Conservation (phyloP, 495 filamentous ascomycete genomes). For the Talaromyces ruber region DNA sequence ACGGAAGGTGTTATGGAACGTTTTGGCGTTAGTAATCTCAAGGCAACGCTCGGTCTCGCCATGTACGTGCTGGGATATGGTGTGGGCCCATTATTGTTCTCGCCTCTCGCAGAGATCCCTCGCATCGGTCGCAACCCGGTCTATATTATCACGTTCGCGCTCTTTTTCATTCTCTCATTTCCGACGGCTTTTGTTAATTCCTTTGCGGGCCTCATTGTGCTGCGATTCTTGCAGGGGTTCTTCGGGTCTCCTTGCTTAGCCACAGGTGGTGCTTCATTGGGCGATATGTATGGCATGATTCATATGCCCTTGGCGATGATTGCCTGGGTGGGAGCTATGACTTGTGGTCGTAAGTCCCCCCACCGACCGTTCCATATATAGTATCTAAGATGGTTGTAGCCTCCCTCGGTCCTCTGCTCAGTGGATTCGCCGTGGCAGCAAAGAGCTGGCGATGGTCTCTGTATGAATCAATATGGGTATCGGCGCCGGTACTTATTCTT, state of each 20-base stretch:
- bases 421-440: constrained; percentile 52
- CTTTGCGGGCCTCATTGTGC: constrained; percentile 38
- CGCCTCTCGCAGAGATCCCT: constrained; percentile 37
- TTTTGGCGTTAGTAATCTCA: constrained; percentile 30
- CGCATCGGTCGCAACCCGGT: constrained; percentile 34
- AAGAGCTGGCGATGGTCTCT: constrained; percentile 45
- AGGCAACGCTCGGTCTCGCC: constrained; percentile 39
- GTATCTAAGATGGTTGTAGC: constrained; percentile 34
- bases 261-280: constrained; percentile 45
- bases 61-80: constrained; percentile 47
- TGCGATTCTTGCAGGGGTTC: constrained; percentile 48
- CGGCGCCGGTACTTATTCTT: constrained; percentile 34
- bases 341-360: constrained; percentile 33
- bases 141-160: constrained; percentile 32
- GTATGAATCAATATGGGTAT: constrained; percentile 43
- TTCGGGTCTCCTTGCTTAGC: constrained; percentile 45
- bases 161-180: constrained; percentile 41
- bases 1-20: constrained; percentile 22
- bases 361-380: constrained; percentile 19
- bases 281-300: constrained; percentile 45
- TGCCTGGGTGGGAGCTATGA: constrained; percentile 42
- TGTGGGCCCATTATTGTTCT: constrained; percentile 35
- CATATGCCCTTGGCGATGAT: constrained; percentile 46
- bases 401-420: constrained; percentile 53
- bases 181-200: constrained; percentile 39